These are phyloP conservation scores for Polytrichum commune DNA, from an alignment of 225 moss, liverwort and hornwort species.

Conservation along the genomic window DNA sequence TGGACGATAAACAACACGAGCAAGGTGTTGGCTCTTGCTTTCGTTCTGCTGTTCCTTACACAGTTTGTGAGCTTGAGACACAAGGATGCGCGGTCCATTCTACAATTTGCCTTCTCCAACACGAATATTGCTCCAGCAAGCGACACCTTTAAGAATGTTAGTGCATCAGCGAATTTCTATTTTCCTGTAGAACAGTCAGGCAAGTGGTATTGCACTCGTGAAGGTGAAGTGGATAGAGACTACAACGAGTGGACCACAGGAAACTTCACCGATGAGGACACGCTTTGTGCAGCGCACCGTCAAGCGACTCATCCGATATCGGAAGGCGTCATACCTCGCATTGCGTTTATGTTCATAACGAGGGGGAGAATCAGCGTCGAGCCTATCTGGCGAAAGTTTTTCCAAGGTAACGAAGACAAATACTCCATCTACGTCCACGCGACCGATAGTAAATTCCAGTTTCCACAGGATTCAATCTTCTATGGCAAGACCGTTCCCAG, in stretches of 20 bases:
- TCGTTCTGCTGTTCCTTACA: not conserved
- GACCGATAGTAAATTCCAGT: constrained; percentile 3
- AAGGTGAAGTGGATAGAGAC: not conserved
- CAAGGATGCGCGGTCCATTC: not conserved
- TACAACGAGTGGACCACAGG: constrained; percentile 1
- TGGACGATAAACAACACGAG: constrained; percentile 1
- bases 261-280: constrained; percentile 6
- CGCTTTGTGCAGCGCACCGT: constrained; percentile 12
- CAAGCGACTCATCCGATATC: not conserved
- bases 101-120: not conserved
- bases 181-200: constrained; percentile 20
- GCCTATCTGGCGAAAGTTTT: constrained; percentile 35
- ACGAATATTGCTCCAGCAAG: not conserved
- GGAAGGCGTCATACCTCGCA: constrained; percentile 2
- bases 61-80: not conserved
- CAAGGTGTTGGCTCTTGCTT: not conserved
- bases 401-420: constrained; percentile 25
- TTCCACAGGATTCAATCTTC: constrained; percentile 26
- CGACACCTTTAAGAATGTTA: not conserved
- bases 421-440: constrained; percentile 46
- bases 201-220: constrained; percentile 24
- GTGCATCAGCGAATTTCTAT: constrained; percentile 24
- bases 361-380: constrained; percentile 22
- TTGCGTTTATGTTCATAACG: constrained; percentile 39
- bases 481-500: constrained; percentile 27